A percentile compares a stretch with the other conserved stretches of the same genome.
Evolutionary conservation across 129 eudicot genomes (phyloP).

Genomic region (Saussurea involucrata): DNA sequence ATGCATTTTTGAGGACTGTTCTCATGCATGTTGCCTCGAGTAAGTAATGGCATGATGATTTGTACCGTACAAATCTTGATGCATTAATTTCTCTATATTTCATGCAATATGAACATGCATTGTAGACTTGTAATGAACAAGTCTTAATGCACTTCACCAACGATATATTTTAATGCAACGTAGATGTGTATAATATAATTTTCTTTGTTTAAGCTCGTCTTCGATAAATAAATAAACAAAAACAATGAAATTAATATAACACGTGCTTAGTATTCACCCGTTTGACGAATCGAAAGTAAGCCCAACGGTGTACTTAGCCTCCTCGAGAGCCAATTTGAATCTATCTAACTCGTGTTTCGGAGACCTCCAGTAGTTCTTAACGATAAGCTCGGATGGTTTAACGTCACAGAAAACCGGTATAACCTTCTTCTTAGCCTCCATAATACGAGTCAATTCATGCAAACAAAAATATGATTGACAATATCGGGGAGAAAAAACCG

Average conservation of each 20-base stretch:
- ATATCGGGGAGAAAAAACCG: slow-evolving; percentile 58
- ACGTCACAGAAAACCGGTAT: slow-evolving; percentile 43
- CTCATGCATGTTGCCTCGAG: background rate
- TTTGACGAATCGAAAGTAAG: slow-evolving; percentile 46
- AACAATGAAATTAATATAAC: background rate
- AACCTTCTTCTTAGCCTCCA: slow-evolving; percentile 48
- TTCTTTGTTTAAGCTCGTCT: background rate
- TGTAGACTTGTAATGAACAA: background rate
- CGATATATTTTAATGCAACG: background rate
- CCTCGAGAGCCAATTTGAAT: slow-evolving; percentile 55
- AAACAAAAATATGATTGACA: slow-evolving; percentile 70
- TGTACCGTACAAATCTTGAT: too few relatives aligned
- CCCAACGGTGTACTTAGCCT: slow-evolving; percentile 65
- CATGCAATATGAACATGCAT: background rate
- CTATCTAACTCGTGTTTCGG: slow-evolving; percentile 28
- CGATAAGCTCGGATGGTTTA: slow-evolving; percentile 66
- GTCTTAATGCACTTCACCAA: background rate
- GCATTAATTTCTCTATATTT: too few relatives aligned
- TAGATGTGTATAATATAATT: background rate
- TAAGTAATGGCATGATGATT: background rate
- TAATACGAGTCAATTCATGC: slow-evolving; percentile 56
- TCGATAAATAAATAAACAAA: background rate
- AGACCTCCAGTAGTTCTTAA: slow-evolving; percentile 35
- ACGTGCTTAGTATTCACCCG: slow-evolving; percentile 33
- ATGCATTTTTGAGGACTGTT: background rate